A percentile compares a stretch with the other conserved stretches of the same genome.
phyloP scores from a whole-genome alignment of 352 stramenopile genomes.

The Phytophthora cryptogea region DNA sequence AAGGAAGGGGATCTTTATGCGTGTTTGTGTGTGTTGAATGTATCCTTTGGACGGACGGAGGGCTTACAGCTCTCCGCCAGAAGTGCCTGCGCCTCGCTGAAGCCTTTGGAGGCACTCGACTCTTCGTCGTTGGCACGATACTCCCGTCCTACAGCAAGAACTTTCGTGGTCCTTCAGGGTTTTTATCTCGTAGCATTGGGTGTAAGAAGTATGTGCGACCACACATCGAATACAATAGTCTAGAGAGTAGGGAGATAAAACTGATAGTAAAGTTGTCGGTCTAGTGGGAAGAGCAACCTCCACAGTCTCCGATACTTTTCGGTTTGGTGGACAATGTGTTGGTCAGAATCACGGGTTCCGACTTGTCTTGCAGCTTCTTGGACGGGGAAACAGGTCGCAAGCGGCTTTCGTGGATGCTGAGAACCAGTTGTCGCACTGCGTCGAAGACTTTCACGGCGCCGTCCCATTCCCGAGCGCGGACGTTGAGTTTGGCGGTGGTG shows the following conservation, averaged over 20 bases:
- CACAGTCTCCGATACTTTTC: conserved; percentile 22
- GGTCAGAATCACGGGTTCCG: conserved; percentile 22
- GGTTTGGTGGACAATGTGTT: not conserved
- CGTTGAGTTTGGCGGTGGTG: conserved; percentile 71
- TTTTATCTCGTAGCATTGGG: conserved; percentile 90
- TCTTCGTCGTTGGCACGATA: conserved; percentile 60
- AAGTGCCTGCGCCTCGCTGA: conserved; percentile 47
- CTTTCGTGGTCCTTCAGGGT: conserved; percentile 77
- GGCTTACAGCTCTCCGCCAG: conserved; percentile 20
- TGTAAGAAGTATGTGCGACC: conserved; percentile 88
- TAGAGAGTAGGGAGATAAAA: not conserved
- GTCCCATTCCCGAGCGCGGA: conserved; percentile 59
- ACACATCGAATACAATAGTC: conserved; percentile 39
- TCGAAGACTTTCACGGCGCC: conserved; percentile 48
- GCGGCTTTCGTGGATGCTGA: conserved; percentile 58
- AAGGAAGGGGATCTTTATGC: not conserved
- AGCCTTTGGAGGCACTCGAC: conserved; percentile 28
- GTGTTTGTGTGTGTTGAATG: conserved; percentile 23
- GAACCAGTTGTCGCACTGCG: conserved; percentile 56
- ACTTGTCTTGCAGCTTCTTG: conserved; percentile 5
- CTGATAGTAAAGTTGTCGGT: not conserved
- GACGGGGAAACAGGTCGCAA: not conserved
- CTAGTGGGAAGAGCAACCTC: conserved; percentile 22
- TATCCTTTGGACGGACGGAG: conserved; percentile 31
- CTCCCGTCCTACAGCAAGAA: conserved; percentile 63